Evolutionary conservation across 371 early-diverging fungal species (phyloP).

Genomic region (Mortierella sp.): DNA sequence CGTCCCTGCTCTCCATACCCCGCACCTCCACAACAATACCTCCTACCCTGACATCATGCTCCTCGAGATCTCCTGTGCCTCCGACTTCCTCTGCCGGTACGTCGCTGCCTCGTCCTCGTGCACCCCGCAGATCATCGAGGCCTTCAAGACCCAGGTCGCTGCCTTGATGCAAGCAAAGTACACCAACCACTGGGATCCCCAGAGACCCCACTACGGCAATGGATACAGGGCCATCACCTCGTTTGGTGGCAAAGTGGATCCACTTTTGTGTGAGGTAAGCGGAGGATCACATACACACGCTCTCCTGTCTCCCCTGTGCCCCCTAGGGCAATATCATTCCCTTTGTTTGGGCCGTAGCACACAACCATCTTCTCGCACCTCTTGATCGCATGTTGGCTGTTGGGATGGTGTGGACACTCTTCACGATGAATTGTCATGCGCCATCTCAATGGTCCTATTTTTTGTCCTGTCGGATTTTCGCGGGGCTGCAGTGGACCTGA

Average conservation of each 20-base stretch:
- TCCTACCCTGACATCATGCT: constrained; percentile 17
- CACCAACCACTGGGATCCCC: constrained; percentile 75
- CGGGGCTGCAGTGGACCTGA: constrained; percentile 12
- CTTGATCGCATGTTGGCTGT: constrained; percentile 2
- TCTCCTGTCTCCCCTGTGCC: background rate
- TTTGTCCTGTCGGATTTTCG: constrained; percentile 4
- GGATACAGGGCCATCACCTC: constrained; percentile 80
- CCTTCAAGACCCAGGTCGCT: constrained; percentile 38
- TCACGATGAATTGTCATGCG: constrained; percentile 7
- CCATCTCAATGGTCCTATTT: background rate
- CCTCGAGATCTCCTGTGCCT: constrained; percentile 49
- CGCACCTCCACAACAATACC: no score
- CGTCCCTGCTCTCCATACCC: no score
- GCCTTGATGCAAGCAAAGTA: constrained; percentile 53
- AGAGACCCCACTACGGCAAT: constrained; percentile 72
- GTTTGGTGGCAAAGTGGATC: constrained; percentile 74
- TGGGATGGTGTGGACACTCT: no score
- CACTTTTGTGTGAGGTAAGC: constrained; percentile 60
- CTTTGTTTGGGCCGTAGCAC: background rate
- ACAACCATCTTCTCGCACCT: background rate
- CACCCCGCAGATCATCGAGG: constrained; percentile 52
- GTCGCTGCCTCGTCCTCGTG: constrained; percentile 29
- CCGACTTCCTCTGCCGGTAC: constrained; percentile 47
- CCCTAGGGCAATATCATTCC: background rate
- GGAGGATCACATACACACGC: background rate